Base-by-base conservation (phyloP, 179 eudicot species). In the Pouteria campechiana region DNA sequence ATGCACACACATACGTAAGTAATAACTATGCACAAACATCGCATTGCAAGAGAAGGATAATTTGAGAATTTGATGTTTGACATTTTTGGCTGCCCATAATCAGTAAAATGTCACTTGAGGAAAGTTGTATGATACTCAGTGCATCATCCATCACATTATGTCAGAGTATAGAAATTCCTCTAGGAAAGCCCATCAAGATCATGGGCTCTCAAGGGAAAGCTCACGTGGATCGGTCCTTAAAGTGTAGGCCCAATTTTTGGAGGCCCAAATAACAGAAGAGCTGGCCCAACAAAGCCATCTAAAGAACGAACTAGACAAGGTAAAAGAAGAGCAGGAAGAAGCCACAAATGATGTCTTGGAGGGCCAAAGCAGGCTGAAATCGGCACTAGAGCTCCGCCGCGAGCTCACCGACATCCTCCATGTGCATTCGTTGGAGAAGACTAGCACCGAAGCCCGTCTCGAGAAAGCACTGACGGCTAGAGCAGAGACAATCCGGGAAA, bases 331-430 rank as follows among this genome's bases (percentile, higher is more conserved):
- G 34, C 59, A 78, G 3, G 7, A 38, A 5, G 88, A 85, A 58
- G 41, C 69, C 18, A 21, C 41, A 27, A 42, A 49, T 45, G 81
- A 68, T 48, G 67, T 81, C 16, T 58, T 70, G 21, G 79, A 78
- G 40, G 73, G 60, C 60, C 81, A 70, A 66, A 73, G 46, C 29
- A 73, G 63, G 58, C 65, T 85, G 37, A 64, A 44, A 35, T 61
- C 93, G 10, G 50, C 70, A 36, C 48, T 64, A 7, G 82, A 81
- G 52, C 70, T 78, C 46, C 79, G 75, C 20, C 48, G 52, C 0
- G 93, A 85, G 68, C 72, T 85, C 46, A 72, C 84, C n/a, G n/a
- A 27, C 50, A 83, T 79, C 23, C 79, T 76, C 17, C 73, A 64
- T 33, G 49, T 50, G 5, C 72, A 81, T 0, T 52, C 74, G 0